These are phyloP conservation scores for Scheffersomyces insectosa DNA, from an alignment of 1,139 yeast species.

Conservation along the genomic window DNA sequence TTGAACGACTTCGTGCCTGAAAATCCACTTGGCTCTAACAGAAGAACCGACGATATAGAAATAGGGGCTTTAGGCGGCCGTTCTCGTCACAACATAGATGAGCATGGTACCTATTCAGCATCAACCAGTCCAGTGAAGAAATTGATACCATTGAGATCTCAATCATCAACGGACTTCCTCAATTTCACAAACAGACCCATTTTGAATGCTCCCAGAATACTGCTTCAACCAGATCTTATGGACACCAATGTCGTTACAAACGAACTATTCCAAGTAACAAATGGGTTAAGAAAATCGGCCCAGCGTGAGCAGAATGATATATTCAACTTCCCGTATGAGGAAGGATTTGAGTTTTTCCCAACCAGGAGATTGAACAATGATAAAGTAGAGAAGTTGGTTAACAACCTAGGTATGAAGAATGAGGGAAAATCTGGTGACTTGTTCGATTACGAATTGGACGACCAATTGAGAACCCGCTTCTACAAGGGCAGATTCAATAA, in stretches of 20 bases:
- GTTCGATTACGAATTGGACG: conserved; percentile 32
- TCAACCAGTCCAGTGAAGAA: conserved; percentile 10
- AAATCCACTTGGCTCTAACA: conserved; percentile 9
- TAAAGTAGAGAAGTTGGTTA: conserved; percentile 39
- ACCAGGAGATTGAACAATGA: conserved; percentile 31
- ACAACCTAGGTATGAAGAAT: conserved; percentile 19
- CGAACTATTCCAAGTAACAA: conserved; percentile 45
- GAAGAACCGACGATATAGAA: conserved; percentile 1
- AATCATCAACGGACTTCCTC: background rate
- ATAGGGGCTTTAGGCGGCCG: background rate
- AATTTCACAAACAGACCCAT: background rate
- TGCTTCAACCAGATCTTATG: conserved; percentile 10
- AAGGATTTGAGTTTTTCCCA: conserved; percentile 17
- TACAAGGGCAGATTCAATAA: conserved; percentile 38
- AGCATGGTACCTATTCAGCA: background rate
- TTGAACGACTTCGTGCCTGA: conserved; percentile 15
- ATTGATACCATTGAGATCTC: conserved; percentile 1
- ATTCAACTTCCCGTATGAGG: conserved; percentile 8
- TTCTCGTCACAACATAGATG: background rate
- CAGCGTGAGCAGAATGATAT: background rate
- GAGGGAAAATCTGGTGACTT: conserved; percentile 6
- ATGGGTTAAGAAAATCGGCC: conserved; percentile 14
- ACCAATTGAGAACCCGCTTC: conserved; percentile 47
- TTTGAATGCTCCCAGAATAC: background rate
- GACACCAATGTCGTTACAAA: conserved; percentile 21